phyloP scores from a whole-genome alignment of 257 asterid genomes.

The Hygrophila difformis region DNA sequence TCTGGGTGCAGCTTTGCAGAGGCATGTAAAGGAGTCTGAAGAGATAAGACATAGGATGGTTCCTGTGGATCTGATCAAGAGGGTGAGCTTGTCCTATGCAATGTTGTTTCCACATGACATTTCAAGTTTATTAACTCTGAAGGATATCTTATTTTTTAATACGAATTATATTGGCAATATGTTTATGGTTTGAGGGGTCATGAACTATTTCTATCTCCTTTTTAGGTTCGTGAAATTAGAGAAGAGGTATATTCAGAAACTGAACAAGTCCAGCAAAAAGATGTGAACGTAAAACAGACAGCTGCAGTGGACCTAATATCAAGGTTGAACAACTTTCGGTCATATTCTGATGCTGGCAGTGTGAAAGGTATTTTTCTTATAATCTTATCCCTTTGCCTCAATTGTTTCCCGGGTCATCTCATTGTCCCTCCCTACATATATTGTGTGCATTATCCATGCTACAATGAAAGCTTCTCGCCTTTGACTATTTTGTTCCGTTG shows the following conservation, averaged over 20 bases:
- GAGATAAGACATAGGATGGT: slow-evolving; percentile 65
- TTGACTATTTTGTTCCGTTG: slow-evolving; percentile 1
- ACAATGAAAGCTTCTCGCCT: neutral
- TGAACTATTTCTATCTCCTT: neutral
- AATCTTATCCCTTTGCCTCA: too few species aligned
- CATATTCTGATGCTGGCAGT: slow-evolving; percentile 72
- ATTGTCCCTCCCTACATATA: too few species aligned
- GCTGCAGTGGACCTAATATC: slow-evolving; percentile 76
- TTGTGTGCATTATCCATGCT: too few species aligned
- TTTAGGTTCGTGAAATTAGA: slow-evolving; percentile 70
- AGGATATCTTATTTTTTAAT: too few species aligned
- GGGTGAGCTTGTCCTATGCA: slow-evolving; percentile 39
- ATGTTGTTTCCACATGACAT: neutral
- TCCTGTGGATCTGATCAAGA: slow-evolving; percentile 74
- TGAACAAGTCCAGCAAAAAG: slow-evolving; percentile 46
- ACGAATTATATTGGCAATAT: too few species aligned
- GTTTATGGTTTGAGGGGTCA: too few species aligned
- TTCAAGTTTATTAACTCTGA: too few species aligned
- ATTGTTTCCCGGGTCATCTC: too few species aligned
- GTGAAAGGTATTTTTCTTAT: slow-evolving; percentile 37
- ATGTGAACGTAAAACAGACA: slow-evolving; percentile 60
- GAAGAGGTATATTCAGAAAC: slow-evolving; percentile 41
- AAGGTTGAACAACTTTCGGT: slow-evolving; percentile 64
- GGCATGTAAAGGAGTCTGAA: slow-evolving; percentile 65
- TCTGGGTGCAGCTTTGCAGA: slow-evolving; percentile 39